These are phyloP conservation scores for Carallia brachiata DNA, from an alignment of 345 rosid species.

Conservation along the genomic window DNA sequence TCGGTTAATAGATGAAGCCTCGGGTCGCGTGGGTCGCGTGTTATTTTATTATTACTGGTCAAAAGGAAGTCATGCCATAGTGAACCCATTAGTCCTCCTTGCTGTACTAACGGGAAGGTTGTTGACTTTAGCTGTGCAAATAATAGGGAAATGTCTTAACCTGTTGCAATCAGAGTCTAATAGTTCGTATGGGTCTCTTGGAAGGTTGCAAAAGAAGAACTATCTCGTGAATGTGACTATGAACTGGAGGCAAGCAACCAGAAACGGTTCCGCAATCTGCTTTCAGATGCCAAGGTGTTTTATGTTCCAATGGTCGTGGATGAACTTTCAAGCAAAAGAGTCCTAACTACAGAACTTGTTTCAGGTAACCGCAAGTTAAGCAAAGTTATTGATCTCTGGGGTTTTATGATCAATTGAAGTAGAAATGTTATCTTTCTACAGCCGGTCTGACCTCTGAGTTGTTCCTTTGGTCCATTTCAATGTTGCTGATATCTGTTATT, in stretches of 20 bases:
- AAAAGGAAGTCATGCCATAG: not conserved
- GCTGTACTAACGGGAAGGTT: not conserved
- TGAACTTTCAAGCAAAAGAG: conserved; percentile 73
- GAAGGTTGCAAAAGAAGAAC: conserved; percentile 93
- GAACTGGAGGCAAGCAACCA: conserved; percentile 80
- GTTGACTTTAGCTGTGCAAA: not conserved
- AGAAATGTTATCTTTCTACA: conserved; percentile 4
- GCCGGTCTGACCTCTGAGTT: not conserved
- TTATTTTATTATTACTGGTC: not conserved
- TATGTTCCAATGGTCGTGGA: conserved; percentile 81
- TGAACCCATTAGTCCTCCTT: not conserved
- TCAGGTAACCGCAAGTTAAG: conserved; percentile 45
- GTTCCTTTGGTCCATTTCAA: not conserved
- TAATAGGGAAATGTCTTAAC: not conserved
- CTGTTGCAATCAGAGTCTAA: conserved; percentile 18
- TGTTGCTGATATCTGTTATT: not conserved
- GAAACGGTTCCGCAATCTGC: conserved; percentile 65
- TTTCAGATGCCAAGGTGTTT: conserved; percentile 52
- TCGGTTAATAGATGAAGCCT: not conserved
- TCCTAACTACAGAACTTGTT: conserved; percentile 79
- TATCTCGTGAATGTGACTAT: conserved; percentile 92
- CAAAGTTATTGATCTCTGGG: too few species aligned
- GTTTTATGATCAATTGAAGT: too few species aligned
- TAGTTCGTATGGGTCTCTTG: conserved; percentile 4
- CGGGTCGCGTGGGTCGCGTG: not conserved